Base-by-base conservation (phyloP, 345 rosid genomes). In the Corchorus olitorius region DNA sequence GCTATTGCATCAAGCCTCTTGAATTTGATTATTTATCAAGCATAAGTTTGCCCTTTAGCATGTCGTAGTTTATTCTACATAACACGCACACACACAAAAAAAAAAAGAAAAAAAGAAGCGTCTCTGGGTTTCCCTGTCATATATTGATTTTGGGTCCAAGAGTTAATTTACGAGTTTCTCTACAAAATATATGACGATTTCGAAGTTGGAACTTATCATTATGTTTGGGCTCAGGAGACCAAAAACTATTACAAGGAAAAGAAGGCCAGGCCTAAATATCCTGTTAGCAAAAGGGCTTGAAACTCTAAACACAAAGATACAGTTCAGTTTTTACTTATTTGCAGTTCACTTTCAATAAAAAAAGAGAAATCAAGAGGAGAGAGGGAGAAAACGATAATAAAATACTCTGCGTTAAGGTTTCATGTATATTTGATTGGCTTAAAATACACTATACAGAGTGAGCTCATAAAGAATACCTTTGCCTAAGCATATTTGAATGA, bases 401-500 rank as follows among this genome's bases (percentile, higher is more conserved):
- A 22, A 34, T 63, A 56, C 19, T 46, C 46, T 27, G 1, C 43
- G 5, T 22, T 14, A 60, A 55, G 49, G 61, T 73, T 55, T 66
- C 54, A 56, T 48, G 62, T 14, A 6, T 43, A 58, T 22, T 10
- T 45, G n/a, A 72, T 37, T n/a, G 19, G 62, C 60, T 52, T 60
- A 72, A 59, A 65, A 78, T 60, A 66, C 74, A 72, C 75, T 78
- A 65, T 78, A 75, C 84, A 77, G 49, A 68, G 62, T 61, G 58
- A 34, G 60, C 13, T n/a, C 73, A 74, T 75, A 70, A 78, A 75
- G 46, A 72, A 72, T 72, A 33, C 82, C 52, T 43, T 59, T 65
- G 60, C 81, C 79, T 72, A 71, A 50, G 65, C 15, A 35, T 78
- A 81, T 78, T 64, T 64, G 62, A 81, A 78, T 46, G 39, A 16